Evolutionary conservation across 331 rosid species (phyloP), one percentile per base, ranked within the genome.

Genomic region (Pyracantha coccinea): DNA sequence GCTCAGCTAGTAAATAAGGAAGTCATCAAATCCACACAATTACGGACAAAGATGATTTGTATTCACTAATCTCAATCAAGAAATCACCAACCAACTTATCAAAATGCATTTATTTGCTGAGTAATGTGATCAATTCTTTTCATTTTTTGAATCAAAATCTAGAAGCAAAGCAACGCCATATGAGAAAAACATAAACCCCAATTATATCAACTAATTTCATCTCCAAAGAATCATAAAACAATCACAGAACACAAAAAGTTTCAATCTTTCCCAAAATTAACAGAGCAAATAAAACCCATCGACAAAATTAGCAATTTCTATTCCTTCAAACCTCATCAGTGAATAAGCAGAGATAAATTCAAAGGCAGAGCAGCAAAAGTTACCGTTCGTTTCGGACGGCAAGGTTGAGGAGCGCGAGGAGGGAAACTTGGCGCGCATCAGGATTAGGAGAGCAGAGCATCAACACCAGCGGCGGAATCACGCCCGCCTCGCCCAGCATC

Each of bases 321-420:
- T 0, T 60, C 41, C 2, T 27, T 29, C 17, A 73, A 41, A 73
- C 3, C 55, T 58, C 68, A 72, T 21, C 13, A 33, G 23, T 15
- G 3, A 58, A 6, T 1, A 19, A 73, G 3, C 14, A 68, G 6
- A 68, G 21, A 33, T 6, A 54, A 11, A 17, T 38, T 11, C 10
- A 24, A 29, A 32, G 12, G 20, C 9, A 67, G 11, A 19, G 16
- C 12, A n/a, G 35, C 69, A 54, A 21, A 68, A 17, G 25, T 25
- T 68, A 92, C 97, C 96, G 72, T 77, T 90, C 96, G 35, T 92
- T 86, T 64, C 96, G 92, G 64, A 90, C 96, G 38, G 98, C 97
- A 20, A 93, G 97, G 71, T 93, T 93, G 80, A 93, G 98, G 72
- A 93, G 85, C 27, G 97, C 98, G 44, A 93, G 96, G 41, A 93